Base-by-base conservation (phyloP, 2,329 filamentous ascomycete species). In the Sclerotinia sclerotiorum region DNA sequence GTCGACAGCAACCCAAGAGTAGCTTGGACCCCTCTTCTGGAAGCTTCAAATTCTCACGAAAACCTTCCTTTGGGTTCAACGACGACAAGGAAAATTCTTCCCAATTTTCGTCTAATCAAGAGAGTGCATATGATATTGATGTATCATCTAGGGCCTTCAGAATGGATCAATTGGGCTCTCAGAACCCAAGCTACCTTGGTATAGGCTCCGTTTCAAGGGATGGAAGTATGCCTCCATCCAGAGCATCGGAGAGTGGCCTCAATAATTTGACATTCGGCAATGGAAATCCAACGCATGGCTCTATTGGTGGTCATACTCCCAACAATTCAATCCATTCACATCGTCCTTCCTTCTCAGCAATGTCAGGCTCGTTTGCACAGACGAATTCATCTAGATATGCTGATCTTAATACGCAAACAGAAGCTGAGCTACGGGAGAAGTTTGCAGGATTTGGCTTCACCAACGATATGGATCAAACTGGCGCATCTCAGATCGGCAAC, bases 211-310 rank as follows among this genome's bases (percentile, higher is more conserved):
- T 80, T 4, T 83, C 85, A n/a, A 81, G 85, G 69, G 86, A 87
- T 69, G 79, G 80, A 54, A 87, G 82, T 76, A 78, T 86, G 58
- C 85, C 87, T 56, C 82, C 86, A 2, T 87, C 87, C 48, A 82
- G 84, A 60, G 83, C 86, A 67, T 80, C 83, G 5, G 82, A 85
- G 56, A 77, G 78, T n/a, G 83, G 79, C 13, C 68, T 76, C 39
- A 75, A 73, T 68, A 69, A 67, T 39, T 68, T 73, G 42, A 57
- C 71, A 10, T 75, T 75, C 60, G 72, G 69, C 11, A 74, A 71
- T 58, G 55, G 66, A 35, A 71, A 72, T 51, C 63, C 56, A 24
- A 60, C 67, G 49, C 77, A 72, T 75, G 79, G 74, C 17, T 75
- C 74, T 29, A 73, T 75, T 51, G 72, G 72, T 32, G 71, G 72